Conservation (phyloP, 2,329 filamentous ascomycete genomes). For the Colletotrichum acutatum region DNA sequence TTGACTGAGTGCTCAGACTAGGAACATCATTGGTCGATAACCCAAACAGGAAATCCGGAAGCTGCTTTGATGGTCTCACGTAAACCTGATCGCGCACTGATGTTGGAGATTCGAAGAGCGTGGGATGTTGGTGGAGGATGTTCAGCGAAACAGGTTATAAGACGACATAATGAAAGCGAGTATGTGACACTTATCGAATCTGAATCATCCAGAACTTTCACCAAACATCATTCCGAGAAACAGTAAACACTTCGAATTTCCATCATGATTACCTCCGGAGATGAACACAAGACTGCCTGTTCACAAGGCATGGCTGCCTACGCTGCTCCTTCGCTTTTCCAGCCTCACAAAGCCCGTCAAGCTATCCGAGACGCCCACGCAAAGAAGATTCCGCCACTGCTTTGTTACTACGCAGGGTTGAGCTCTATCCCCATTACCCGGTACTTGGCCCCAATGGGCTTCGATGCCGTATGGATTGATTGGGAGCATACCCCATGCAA, state of each 20-base stretch:
- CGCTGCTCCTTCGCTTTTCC: conserved; percentile 55
- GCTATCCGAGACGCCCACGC: conserved; percentile 58
- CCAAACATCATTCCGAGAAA: too few species aligned
- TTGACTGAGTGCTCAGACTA: too few species aligned
- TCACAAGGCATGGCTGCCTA: conserved; percentile 51
- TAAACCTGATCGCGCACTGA: too few species aligned
- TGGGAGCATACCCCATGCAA: conserved; percentile 59
- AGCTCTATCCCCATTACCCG: conserved; percentile 52
- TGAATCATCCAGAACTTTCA: too few species aligned
- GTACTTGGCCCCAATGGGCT: conserved; percentile 54
- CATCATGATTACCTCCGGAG: conserved; percentile 15
- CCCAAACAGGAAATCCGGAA: too few species aligned
- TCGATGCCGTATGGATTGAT: conserved; percentile 57
- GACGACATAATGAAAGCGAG: too few species aligned
- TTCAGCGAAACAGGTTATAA: too few species aligned
- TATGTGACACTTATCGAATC: too few species aligned
- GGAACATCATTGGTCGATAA: too few species aligned
- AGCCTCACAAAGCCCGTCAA: conserved; percentile 56
- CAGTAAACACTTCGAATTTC: background rate
- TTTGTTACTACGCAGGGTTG: conserved; percentile 54
- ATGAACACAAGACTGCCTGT: conserved; percentile 26
- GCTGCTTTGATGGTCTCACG: too few species aligned
- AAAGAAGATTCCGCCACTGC: conserved; percentile 55
- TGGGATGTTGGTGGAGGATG: too few species aligned
- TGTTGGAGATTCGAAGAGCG: too few species aligned